phyloP scores from a whole-genome alignment of 805 yeast species.

The Yamadazyma ubonensis region DNA sequence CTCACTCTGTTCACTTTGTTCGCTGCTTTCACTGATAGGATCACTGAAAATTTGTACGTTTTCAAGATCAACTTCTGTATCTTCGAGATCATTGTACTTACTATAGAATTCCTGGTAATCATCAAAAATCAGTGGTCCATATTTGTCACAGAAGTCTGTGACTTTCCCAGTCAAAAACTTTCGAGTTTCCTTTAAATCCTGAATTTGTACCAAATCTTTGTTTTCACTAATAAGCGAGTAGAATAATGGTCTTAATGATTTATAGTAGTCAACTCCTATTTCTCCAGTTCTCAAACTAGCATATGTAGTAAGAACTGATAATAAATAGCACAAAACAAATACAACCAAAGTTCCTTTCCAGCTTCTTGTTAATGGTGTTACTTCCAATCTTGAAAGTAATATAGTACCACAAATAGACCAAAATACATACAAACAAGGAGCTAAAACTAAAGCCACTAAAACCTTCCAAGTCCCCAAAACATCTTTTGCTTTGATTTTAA shows the following conservation, averaged over 20 bases:
- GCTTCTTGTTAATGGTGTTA: conserved; percentile 9
- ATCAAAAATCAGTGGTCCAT: conserved; percentile 39
- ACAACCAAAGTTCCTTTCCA: conserved; percentile 18
- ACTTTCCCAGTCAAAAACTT: conserved; percentile 27
- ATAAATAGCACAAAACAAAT: conserved; percentile 32
- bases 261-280: conserved; percentile 42
- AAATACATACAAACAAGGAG: conserved; percentile 40
- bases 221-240: conserved; percentile 31
- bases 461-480: conserved; percentile 46
- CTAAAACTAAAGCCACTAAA: conserved; percentile 40
- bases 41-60: conserved; percentile 10
- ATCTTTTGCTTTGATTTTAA: conserved; percentile 41
- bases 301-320: conserved; percentile 40
- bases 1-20: background rate
- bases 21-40: background rate
- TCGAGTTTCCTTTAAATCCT: conserved; percentile 29
- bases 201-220: conserved; percentile 30
- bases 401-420: conserved; percentile 36
- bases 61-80: conserved; percentile 5
- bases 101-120: conserved; percentile 35
- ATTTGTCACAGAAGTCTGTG: conserved; percentile 33
- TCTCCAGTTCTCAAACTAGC: conserved; percentile 43
- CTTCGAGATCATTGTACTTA: conserved; percentile 20
- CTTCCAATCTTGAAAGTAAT: conserved; percentile 17
- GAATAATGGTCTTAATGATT: conserved; percentile 38